Base-by-base conservation (phyloP, 768 basidiomycete genomes). In the Cantharellus anzutake region DNA sequence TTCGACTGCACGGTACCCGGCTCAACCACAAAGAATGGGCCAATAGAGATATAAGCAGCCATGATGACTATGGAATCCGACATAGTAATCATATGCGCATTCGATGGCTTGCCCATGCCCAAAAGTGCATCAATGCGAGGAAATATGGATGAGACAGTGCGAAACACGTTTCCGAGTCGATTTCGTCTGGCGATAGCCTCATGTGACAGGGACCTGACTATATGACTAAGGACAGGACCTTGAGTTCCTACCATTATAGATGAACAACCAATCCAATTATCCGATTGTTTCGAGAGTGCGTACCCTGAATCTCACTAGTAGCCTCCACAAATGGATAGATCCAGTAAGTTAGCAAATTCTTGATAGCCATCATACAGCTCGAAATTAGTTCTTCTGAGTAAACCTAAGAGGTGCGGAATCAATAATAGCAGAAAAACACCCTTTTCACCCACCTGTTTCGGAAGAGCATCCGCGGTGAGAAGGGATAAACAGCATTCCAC, bases 321-420 rank as follows among this genome's bases (percentile, higher is more conserved):
- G 81, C 82, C 66, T 93, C 90, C 3, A 93, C 80, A 63, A 92
- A 87, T 0, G 88, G 91, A 66, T 88, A 93, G 7, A 97, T 74
- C 52, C 88, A 75, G 66, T 80, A 80, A 1, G 80, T 80, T 39
- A 96, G 78, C 60, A 84, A 83, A 62, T 84, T 85, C 68, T 93
- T 92, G 62, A 91, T 76, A 0, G 83, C 74, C 50, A 71, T 74
- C 16, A 97, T 74, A 70, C 91, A 89, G 0, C 78, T 73, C 0
- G 82, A 82, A 62, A 99, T 88, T 5, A 92, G 75, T 67, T 99
- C 96, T 68, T 97, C 91, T 0, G 94, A 96, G 69, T 94, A 94
- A 4, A 97, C 73, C 86, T 93, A 66, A 59, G 56, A 52, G 51
- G 29, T 41, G 60, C 37, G 3, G 53, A 5, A 41, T 40, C 4